These are phyloP conservation scores for Saccharomyces uvarum DNA, from an alignment of 1,139 yeast genomes.

Conservation along the genomic window DNA sequence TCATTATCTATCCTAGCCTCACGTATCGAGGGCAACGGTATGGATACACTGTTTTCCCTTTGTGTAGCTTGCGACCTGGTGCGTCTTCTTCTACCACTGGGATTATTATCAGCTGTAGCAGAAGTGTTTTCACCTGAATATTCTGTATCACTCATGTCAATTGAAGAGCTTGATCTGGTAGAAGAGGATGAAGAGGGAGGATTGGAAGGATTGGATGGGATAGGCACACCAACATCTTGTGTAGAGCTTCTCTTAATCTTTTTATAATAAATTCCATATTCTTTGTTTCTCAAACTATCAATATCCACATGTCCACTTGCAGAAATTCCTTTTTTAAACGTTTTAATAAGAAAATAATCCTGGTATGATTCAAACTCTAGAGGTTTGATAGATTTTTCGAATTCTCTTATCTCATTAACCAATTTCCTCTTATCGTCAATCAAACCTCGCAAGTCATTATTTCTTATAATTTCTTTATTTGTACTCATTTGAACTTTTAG, in stretches of 20 bases:
- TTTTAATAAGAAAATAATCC: constrained; percentile 25
- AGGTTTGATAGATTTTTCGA: constrained; percentile 19
- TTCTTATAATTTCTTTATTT: constrained; percentile 5
- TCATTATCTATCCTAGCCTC: background rate
- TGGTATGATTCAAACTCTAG: constrained; percentile 31
- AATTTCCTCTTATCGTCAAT: constrained; percentile 10
- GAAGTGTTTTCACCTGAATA: background rate
- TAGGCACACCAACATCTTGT: background rate
- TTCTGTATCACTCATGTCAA: background rate
- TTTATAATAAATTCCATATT: constrained; percentile 24
- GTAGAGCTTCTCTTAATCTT: constrained; percentile 10
- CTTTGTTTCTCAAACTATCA: constrained; percentile 23
- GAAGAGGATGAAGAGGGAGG: background rate
- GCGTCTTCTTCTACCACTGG: background rate
- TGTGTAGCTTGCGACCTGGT: constrained; percentile 1
- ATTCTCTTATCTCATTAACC: constrained; percentile 12
- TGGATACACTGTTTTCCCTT: background rate
- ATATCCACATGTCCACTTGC: constrained; percentile 30
- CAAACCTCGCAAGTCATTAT: background rate
- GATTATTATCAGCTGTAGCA: background rate
- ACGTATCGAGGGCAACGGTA: background rate
- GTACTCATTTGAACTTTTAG: background rate
- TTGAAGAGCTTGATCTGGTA: background rate
- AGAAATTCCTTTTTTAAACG: constrained; percentile 29
- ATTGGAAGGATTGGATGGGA: background rate